Evolutionary conservation across 495 filamentous ascomycete genomes (phyloP).

Genomic region (Hypoxylon cercidicola): DNA sequence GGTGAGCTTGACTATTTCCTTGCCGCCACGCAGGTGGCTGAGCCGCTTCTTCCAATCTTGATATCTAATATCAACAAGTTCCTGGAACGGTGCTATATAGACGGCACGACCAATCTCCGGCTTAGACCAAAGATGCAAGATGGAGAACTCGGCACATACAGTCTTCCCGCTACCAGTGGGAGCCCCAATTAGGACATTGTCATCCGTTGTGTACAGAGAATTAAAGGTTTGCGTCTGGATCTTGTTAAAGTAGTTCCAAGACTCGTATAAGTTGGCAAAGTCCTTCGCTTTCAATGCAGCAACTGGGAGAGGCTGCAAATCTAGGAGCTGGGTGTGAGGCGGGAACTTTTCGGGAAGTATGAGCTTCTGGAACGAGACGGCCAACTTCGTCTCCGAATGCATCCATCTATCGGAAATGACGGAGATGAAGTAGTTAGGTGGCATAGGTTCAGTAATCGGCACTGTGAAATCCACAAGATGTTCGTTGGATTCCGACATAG

Average conservation of each 20-base stretch:
- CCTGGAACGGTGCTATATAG: conserved; percentile 96
- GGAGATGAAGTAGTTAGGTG: conserved; percentile 97
- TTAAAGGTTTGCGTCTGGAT: conserved; percentile 98
- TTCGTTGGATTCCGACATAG: conserved; percentile 81
- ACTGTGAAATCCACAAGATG: conserved; percentile 98
- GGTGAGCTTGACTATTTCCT: conserved; percentile 91
- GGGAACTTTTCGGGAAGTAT: conserved; percentile 96
- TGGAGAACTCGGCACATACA: conserved; percentile 92
- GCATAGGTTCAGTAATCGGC: conserved; percentile 96
- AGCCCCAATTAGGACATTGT: conserved; percentile 91
- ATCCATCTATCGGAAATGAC: conserved; percentile 96
- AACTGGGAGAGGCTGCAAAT: conserved; percentile 90
- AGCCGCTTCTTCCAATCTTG: conserved; percentile 88
- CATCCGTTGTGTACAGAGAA: conserved; percentile 85
- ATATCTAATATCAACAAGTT: conserved; percentile 82
- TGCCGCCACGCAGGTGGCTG: conserved; percentile 77
- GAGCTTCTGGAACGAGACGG: conserved; percentile 93
- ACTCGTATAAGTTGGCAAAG: conserved; percentile 81
- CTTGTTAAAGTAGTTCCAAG: conserved; percentile 94
- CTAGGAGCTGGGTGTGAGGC: conserved; percentile 87
- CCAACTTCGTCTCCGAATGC: conserved; percentile 93
- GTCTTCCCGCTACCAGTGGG: conserved; percentile 96
- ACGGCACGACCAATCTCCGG: conserved; percentile 80
- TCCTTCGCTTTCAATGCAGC: conserved; percentile 88
- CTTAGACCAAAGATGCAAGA: conserved; percentile 87